Evolutionary conservation across 2,329 filamentous ascomycete genomes (phyloP).

Genomic region (Didymella segeticola): DNA sequence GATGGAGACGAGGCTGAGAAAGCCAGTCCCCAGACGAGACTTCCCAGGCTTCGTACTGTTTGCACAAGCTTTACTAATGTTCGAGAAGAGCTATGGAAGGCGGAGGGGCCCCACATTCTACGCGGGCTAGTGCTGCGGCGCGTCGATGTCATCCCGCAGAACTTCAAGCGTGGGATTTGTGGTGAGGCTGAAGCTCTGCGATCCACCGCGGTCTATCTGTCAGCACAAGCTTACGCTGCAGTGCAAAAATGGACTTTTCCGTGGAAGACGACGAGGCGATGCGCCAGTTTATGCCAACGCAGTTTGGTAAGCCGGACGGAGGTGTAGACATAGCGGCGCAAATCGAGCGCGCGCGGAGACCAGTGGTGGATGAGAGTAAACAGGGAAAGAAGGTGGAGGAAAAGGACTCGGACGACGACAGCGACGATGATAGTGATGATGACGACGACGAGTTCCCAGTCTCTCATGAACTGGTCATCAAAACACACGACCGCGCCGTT

Average conservation of each 20-base stretch:
- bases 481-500: constrained; percentile 88
- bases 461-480: constrained; percentile 90
- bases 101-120: not conserved
- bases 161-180: constrained; percentile 1
- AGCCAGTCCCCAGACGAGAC: not conserved
- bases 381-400: constrained; percentile 38
- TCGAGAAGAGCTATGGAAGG: not conserved
- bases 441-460: constrained; percentile 92
- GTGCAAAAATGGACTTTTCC: constrained; percentile 36
- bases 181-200: not conserved
- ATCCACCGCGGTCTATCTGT: not conserved
- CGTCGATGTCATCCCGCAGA: constrained; percentile 17
- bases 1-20: not conserved
- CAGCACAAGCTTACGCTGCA: constrained; percentile 3
- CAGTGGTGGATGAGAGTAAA: constrained; percentile 50
- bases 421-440: constrained; percentile 64
- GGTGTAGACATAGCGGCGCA: constrained; percentile 78
- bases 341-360: constrained; percentile 78
- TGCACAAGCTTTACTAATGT: not conserved
- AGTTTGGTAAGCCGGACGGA: constrained; percentile 83
- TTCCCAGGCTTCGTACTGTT: not conserved
- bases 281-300: constrained; percentile 77
- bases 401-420: constrained; percentile 53
- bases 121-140: constrained; percentile 6
- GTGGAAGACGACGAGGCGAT: constrained; percentile 68